Conservation (phyloP, 1,139 yeast genomes). For the Scheffersomyces lignicola region DNA sequence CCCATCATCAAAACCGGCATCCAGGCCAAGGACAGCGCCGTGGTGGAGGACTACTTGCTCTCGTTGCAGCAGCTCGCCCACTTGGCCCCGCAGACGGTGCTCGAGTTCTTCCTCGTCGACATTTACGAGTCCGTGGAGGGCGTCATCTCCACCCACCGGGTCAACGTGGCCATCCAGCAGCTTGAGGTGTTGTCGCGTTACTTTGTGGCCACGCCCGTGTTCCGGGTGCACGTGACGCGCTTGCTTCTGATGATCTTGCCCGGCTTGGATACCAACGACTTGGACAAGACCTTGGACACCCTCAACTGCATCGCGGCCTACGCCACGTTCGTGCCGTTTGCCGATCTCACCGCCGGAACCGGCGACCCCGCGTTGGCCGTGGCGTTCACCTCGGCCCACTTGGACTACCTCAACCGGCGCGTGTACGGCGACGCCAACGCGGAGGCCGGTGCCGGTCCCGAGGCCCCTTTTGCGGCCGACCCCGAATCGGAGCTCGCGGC, state of each 20-base stretch:
- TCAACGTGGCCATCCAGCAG: constrained; percentile 69
- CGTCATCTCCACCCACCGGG: constrained; percentile 80
- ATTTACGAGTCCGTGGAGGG: constrained; percentile 82
- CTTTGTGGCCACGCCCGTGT: constrained; percentile 64
- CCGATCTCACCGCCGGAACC: constrained; percentile 46
- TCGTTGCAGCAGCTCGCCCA: constrained; percentile 66
- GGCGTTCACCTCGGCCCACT: constrained; percentile 68
- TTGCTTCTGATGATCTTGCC: constrained; percentile 69
- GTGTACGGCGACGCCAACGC: constrained; percentile 19
- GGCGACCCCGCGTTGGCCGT: constrained; percentile 62
- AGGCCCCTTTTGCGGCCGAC: constrained; percentile 27
- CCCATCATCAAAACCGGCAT: constrained; percentile 71
- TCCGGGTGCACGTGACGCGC: constrained; percentile 77
- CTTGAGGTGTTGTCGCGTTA: constrained; percentile 67
- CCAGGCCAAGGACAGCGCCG: constrained; percentile 67
- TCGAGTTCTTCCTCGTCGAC: constrained; percentile 70
- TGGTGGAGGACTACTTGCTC: constrained; percentile 60
- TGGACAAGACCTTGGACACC: constrained; percentile 69
- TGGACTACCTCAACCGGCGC: constrained; percentile 46
- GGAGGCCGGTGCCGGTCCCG: neutral
- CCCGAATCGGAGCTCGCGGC: constrained; percentile 53
- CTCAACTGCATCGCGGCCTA: constrained; percentile 71
- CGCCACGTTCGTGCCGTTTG: constrained; percentile 72
- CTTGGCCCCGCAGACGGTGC: constrained; percentile 58
- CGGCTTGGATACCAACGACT: constrained; percentile 88